Percentiles rank a stretch among this genome's conserved stretches.
These are phyloP conservation scores for Trichothecium roseum DNA, from an alignment of 2,329 filamentous ascomycete genomes.

Conservation along the genomic window DNA sequence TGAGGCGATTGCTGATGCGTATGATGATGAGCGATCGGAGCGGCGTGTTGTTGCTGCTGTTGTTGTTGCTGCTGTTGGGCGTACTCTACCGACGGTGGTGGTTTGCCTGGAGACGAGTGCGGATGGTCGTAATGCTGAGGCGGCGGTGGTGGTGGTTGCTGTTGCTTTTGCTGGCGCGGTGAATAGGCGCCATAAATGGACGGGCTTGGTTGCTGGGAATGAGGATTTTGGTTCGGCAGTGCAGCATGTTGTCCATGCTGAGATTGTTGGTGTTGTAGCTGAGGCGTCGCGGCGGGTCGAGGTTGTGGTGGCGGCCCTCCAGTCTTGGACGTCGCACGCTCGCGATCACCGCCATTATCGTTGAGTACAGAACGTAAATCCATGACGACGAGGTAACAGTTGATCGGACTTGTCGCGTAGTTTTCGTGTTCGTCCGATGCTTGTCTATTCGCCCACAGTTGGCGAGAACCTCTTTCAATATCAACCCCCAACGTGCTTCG, in stretches of 20 bases:
- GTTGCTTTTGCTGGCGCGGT: constrained; percentile 25
- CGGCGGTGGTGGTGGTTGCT: constrained; percentile 33
- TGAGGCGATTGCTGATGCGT: constrained; percentile 15
- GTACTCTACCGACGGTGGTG: constrained; percentile 28
- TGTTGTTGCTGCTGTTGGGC: constrained; percentile 12
- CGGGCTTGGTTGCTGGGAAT: too few relatives aligned
- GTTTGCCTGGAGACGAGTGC: constrained; percentile 37
- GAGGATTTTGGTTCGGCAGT: too few relatives aligned
- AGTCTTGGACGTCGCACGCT: constrained; percentile 10
- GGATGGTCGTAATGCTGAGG: constrained; percentile 34
- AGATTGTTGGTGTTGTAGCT: constrained; percentile 18
- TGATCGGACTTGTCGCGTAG: neutral
- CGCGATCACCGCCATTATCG: constrained; percentile 14
- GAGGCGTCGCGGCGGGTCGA: constrained; percentile 17
- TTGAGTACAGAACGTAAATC: constrained; percentile 47
- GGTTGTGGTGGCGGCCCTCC: constrained; percentile 20
- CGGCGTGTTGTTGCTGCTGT: too few relatives aligned
- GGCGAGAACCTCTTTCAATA: too few relatives aligned
- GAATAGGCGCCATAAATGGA: too few relatives aligned
- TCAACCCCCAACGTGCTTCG: too few relatives aligned
- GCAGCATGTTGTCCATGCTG: constrained; percentile 13
- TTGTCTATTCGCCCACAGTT: too few relatives aligned
- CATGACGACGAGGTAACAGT: constrained; percentile 22
- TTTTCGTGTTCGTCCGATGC: too few relatives aligned
- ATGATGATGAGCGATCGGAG: constrained; percentile 1